A percentile compares a stretch with the other conserved stretches of the same genome.
Conservation (phyloP, 2,329 filamentous ascomycete genomes). For the Thelonectria olida region DNA sequence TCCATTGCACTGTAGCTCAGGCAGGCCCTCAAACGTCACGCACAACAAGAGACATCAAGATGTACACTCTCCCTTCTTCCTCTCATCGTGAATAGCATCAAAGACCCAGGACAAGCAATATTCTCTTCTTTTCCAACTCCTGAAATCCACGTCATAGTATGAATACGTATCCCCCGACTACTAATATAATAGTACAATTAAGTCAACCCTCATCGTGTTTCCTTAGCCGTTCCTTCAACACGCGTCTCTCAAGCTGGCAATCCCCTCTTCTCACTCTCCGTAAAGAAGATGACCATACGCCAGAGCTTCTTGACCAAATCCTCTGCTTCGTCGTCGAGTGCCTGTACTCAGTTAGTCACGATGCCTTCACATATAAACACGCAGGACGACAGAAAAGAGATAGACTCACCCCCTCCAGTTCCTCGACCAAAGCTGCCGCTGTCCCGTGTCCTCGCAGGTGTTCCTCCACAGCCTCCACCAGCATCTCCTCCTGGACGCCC, state of each 20-base stretch:
- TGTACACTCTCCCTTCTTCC: no score
- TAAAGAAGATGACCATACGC: slow-evolving; percentile 98
- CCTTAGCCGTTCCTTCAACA: not conserved
- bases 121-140: not conserved
- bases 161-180: not conserved
- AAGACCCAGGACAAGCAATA: no score
- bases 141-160: not conserved
- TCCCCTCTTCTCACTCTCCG: slow-evolving; percentile 91
- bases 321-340: slow-evolving; percentile 93
- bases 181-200: not conserved
- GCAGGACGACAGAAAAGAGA: not conserved
- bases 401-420: slow-evolving; percentile 79
- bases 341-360: slow-evolving; percentile 57
- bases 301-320: slow-evolving; percentile 95
- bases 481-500: slow-evolving; percentile 93
- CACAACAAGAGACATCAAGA: no score
- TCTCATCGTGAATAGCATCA: no score
- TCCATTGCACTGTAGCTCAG: no score
- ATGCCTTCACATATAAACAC: not conserved
- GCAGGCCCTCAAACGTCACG: no score
- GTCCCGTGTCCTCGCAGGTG: slow-evolving; percentile 79
- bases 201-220: not conserved
- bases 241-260: slow-evolving; percentile 67
- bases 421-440: slow-evolving; percentile 83
- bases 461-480: slow-evolving; percentile 92